Evolutionary conservation across 345 rosid species (phyloP).

Genomic region (Populus davidiana): DNA sequence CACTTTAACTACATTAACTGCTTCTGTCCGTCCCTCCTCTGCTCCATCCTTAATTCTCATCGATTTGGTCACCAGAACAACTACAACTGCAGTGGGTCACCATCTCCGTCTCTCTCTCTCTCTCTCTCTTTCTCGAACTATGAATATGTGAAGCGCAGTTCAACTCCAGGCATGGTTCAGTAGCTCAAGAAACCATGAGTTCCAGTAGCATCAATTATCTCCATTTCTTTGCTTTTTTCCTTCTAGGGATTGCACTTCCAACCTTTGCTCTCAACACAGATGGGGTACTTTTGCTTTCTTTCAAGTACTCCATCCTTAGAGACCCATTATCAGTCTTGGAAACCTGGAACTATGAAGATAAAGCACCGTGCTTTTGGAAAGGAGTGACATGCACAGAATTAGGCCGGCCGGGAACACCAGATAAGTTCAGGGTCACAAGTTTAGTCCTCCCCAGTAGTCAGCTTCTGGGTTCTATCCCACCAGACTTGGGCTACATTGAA

Average conservation of each 20-base stretch:
- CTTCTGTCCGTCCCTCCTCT: slow-evolving; percentile 13
- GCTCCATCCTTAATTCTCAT: slow-evolving; percentile 17
- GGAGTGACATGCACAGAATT: slow-evolving; percentile 58
- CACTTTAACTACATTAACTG: slow-evolving; percentile 5
- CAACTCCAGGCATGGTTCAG: background rate
- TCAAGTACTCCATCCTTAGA: slow-evolving; percentile 60
- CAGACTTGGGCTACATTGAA: slow-evolving; percentile 44
- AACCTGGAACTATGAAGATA: slow-evolving; percentile 66
- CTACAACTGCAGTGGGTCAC: slow-evolving; percentile 59
- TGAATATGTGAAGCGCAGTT: background rate
- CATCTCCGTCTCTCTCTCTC: slow-evolving; percentile 27
- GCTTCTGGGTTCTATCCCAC: slow-evolving; percentile 59
- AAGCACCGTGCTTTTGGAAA: slow-evolving; percentile 65
- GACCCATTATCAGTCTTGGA: slow-evolving; percentile 59
- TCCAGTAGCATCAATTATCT: slow-evolving; percentile 15
- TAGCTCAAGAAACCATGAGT: slow-evolving; percentile 29
- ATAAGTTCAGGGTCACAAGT: slow-evolving; percentile 58
- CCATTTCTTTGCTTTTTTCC: slow-evolving; percentile 21
- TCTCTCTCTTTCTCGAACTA: background rate
- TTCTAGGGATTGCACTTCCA: slow-evolving; percentile 30
- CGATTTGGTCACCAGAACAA: slow-evolving; percentile 70
- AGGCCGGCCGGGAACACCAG: slow-evolving; percentile 40
- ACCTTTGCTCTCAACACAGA: slow-evolving; percentile 55
- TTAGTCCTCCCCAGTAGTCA: slow-evolving; percentile 50
- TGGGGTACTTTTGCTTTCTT: slow-evolving; percentile 58